Conservation (phyloP, 1,284 basidiomycete genomes). For the Rhodotorula mucilaginosa region DNA sequence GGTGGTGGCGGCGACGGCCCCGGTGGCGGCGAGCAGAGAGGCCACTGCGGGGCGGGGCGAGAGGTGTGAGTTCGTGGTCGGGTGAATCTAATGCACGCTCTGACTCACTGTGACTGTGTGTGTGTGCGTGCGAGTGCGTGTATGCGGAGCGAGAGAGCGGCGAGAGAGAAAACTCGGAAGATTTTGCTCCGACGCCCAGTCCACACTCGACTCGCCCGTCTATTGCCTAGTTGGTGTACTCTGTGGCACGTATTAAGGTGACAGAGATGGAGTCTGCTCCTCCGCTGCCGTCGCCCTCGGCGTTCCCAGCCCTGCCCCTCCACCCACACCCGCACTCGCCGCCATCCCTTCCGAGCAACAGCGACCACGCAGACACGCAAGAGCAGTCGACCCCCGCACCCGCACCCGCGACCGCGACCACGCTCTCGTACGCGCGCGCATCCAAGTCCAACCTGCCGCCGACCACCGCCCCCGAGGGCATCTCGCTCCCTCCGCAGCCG, state of each 20-base stretch:
- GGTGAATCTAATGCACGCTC: no score
- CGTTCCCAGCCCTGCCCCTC: conserved; percentile 15
- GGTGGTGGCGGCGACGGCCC: conserved; percentile 33
- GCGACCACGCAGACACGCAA: neutral
- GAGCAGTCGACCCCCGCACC: neutral
- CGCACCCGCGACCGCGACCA: neutral
- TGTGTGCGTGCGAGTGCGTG: no score
- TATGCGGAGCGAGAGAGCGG: no score
- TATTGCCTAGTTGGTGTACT: no score
- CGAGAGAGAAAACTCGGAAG: no score
- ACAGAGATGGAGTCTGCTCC: neutral
- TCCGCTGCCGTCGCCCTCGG: conserved; percentile 1
- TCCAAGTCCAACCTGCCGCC: conserved; percentile 18
- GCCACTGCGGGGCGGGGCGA: conserved; percentile 1
- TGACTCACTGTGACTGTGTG: no score
- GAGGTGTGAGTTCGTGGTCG: no score
- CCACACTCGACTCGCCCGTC: no score
- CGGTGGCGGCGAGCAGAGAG: conserved; percentile 35
- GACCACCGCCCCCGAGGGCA: conserved; percentile 11
- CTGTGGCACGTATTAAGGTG: no score
- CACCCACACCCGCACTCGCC: neutral
- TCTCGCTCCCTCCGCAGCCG: conserved; percentile 18
- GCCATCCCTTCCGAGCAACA: neutral
- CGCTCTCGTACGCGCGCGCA: conserved; percentile 18
- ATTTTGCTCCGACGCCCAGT: no score